Conservation (phyloP, 768 basidiomycete species). For the Paxillus involutus region DNA sequence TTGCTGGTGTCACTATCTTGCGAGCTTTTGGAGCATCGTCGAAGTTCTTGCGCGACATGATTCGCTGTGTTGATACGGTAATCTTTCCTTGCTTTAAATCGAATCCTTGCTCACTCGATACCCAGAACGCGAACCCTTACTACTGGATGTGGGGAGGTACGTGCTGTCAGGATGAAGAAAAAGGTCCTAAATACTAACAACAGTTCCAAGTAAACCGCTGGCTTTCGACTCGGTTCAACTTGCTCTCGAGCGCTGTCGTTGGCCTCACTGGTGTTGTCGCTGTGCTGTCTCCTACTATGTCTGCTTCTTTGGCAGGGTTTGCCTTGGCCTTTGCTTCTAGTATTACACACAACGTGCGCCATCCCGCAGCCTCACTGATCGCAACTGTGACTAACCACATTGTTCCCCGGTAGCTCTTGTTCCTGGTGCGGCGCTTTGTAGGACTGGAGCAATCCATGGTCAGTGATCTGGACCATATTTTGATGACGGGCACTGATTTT, state of each 20-base stretch:
- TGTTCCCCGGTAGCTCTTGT: constrained; percentile 44
- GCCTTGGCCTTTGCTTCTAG: constrained; percentile 81
- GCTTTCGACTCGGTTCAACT: constrained; percentile 85
- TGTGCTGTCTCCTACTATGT: constrained; percentile 67
- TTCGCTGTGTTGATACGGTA: constrained; percentile 78
- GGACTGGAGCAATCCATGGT: constrained; percentile 93
- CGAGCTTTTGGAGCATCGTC: constrained; percentile 89
- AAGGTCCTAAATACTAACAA: constrained; percentile 3
- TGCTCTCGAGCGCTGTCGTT: constrained; percentile 70
- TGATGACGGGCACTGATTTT: not conserved
- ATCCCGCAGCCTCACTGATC: not conserved
- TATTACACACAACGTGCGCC: constrained; percentile 62
- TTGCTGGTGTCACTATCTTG: constrained; percentile 53
- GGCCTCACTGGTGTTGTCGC: constrained; percentile 71
- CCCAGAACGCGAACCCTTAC: constrained; percentile 64
- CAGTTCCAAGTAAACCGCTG: constrained; percentile 74
- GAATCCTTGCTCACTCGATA: not conserved
- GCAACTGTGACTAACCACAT: constrained; percentile 16
- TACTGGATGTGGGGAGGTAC: constrained; percentile 92
- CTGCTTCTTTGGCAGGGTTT: constrained; percentile 84
- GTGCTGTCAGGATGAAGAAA: constrained; percentile 7
- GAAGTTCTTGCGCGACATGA: constrained; percentile 83
- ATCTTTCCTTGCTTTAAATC: constrained; percentile 17
- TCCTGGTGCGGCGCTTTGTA: constrained; percentile 80
- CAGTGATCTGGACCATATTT: constrained; percentile 1